Evolutionary conservation across 768 basidiomycete genomes (phyloP).

Genomic region (Xerocomellus intermedius): DNA sequence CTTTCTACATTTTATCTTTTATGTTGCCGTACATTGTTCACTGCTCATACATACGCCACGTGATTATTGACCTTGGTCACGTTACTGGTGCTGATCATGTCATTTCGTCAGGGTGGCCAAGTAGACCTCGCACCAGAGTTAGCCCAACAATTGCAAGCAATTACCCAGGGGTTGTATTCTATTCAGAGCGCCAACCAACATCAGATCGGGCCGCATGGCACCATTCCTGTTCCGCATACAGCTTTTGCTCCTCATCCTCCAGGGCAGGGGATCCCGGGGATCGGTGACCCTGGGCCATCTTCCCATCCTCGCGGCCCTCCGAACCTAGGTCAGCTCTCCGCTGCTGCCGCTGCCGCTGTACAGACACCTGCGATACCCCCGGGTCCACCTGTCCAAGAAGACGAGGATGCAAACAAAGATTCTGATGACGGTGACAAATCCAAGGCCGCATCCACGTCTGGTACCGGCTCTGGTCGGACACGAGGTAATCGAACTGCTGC

Average conservation of each 20-base stretch:
- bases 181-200: conserved; percentile 30
- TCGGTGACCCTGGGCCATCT: conserved; percentile 70
- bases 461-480: conserved; percentile 37
- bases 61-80: conserved; percentile 25
- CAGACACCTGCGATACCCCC: conserved; percentile 34
- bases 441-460: conserved; percentile 25
- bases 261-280: conserved; percentile 45
- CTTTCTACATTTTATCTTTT: background rate
- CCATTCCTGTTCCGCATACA: conserved; percentile 42
- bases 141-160: conserved; percentile 55
- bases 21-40: background rate
- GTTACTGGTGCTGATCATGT: conserved; percentile 10
- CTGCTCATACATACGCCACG: conserved; percentile 16
- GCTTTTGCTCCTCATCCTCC: conserved; percentile 19
- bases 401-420: conserved; percentile 27
- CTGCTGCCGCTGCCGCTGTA: conserved; percentile 43
- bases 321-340: conserved; percentile 57
- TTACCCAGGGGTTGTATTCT: conserved; percentile 43
- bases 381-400: conserved; percentile 16
- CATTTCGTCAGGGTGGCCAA: conserved; percentile 39
- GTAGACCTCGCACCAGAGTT: conserved; percentile 61
- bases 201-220: conserved; percentile 25
- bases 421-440: conserved; percentile 28
- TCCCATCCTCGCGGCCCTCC: conserved; percentile 70
- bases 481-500: conserved; percentile 56